Percentiles rank a stretch among this genome's conserved stretches.
Evolutionary conservation across 1,284 basidiomycete species (phyloP).

Genomic region (Malassezia equina): DNA sequence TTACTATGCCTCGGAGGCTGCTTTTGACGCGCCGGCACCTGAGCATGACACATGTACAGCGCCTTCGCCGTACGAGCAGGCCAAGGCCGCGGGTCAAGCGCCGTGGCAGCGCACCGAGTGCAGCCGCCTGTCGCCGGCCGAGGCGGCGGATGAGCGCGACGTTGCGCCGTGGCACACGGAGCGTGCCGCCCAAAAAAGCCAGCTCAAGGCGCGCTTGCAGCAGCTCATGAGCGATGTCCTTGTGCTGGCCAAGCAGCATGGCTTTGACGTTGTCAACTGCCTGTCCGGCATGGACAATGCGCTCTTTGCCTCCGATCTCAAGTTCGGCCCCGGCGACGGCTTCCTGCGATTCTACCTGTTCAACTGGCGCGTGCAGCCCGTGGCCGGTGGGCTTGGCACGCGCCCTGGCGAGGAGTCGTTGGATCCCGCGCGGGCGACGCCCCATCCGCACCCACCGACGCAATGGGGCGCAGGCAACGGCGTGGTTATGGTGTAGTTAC

Average conservation of each 20-base stretch:
- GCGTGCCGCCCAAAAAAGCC: slow-evolving; percentile 56
- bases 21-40: slow-evolving; percentile 13
- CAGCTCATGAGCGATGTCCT: slow-evolving; percentile 67
- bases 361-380: slow-evolving; percentile 40
- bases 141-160: slow-evolving; percentile 27
- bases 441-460: slow-evolving; percentile 10
- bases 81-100: background rate
- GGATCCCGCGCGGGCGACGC: slow-evolving; percentile 30
- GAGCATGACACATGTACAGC: background rate
- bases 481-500: slow-evolving; percentile 40
- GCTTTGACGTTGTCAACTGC: slow-evolving; percentile 93
- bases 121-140: slow-evolving; percentile 25
- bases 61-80: slow-evolving; percentile 6
- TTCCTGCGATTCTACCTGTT: slow-evolving; percentile 78
- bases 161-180: slow-evolving; percentile 41
- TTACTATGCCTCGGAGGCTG: slow-evolving; percentile 59
- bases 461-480: slow-evolving; percentile 35
- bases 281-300: slow-evolving; percentile 90
- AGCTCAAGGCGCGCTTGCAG: slow-evolving; percentile 62
- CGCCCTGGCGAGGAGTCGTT: slow-evolving; percentile 36
- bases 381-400: slow-evolving; percentile 40
- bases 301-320: slow-evolving; percentile 61
- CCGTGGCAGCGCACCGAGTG: slow-evolving; percentile 26
- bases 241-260: slow-evolving; percentile 62
- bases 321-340: slow-evolving; percentile 86